Conservation (phyloP, 202 grass and related monocot species). For the Bolboschoenoplectus hybrid region DNA sequence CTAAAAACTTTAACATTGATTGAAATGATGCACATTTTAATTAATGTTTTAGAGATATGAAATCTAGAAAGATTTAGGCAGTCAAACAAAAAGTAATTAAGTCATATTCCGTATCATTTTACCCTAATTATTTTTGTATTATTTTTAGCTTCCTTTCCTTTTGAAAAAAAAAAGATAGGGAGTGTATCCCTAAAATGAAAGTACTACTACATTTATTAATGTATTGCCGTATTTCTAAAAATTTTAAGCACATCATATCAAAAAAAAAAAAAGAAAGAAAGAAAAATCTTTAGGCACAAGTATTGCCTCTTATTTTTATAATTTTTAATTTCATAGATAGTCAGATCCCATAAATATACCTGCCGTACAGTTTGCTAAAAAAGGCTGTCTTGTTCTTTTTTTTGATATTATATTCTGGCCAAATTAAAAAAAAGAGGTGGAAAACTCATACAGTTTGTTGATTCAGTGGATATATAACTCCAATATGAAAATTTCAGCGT, state of each 20-base stretch:
- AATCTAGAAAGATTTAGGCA: not conserved
- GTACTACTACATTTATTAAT: not conserved
- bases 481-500: constrained; percentile 15
- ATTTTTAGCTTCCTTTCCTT: not conserved
- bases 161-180: not conserved
- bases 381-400: not conserved
- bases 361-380: not conserved
- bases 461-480: not conserved
- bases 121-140: not conserved
- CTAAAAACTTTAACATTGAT: not conserved
- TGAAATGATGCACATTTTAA: not conserved
- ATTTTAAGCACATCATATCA: not conserved
- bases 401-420: not conserved
- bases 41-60: not conserved
- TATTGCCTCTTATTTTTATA: not conserved
- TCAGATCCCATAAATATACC: not conserved
- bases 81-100: not conserved
- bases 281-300: not conserved
- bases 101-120: not conserved
- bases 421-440: not conserved
- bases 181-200: not conserved
- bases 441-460: not conserved
- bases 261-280: too few species aligned
- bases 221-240: not conserved
- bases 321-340: not conserved